These are phyloP conservation scores for Ramularia endophylla DNA, from an alignment of 2,329 filamentous ascomycete genomes.

Conservation along the genomic window DNA sequence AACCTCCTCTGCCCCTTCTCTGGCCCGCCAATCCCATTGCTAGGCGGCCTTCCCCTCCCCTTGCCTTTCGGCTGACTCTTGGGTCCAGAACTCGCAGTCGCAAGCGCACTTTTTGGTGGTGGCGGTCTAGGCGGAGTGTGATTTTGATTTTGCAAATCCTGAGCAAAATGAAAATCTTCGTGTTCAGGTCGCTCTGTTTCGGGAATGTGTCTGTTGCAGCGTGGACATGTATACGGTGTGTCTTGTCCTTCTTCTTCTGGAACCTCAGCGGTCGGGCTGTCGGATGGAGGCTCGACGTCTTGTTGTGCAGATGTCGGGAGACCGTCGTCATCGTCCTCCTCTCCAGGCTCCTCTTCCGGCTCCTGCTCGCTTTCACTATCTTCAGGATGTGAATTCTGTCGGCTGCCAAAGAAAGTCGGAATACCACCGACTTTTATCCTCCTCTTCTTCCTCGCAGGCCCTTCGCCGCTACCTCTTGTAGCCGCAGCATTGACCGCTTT, in stretches of 20 bases:
- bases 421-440: constrained; percentile 31
- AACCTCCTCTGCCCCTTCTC: constrained; percentile 43
- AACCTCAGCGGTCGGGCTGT: constrained; percentile 4
- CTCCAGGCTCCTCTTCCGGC: constrained; percentile 7
- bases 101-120: constrained; percentile 16
- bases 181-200: constrained; percentile 64
- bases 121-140: constrained; percentile 25
- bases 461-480: constrained; percentile 17
- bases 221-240: constrained; percentile 46
- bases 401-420: constrained; percentile 31
- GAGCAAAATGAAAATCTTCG: constrained; percentile 90
- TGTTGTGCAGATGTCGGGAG: constrained; percentile 7
- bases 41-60: constrained; percentile 34
- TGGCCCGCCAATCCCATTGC: constrained; percentile 18
- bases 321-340: constrained; percentile 12
- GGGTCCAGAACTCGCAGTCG: constrained; percentile 8
- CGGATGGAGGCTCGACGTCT: constrained; percentile 1
- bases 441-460: constrained; percentile 31
- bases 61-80: constrained; percentile 23
- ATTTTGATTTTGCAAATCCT: constrained; percentile 69
- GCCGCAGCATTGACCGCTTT: constrained; percentile 38
- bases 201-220: constrained; percentile 58
- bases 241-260: not conserved
- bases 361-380: not conserved
- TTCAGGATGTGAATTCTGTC: constrained; percentile 13